Percentiles rank a stretch among this genome's conserved stretches.
Conservation (phyloP, 805 yeast species). For the Torulaspora microellipsoides region DNA sequence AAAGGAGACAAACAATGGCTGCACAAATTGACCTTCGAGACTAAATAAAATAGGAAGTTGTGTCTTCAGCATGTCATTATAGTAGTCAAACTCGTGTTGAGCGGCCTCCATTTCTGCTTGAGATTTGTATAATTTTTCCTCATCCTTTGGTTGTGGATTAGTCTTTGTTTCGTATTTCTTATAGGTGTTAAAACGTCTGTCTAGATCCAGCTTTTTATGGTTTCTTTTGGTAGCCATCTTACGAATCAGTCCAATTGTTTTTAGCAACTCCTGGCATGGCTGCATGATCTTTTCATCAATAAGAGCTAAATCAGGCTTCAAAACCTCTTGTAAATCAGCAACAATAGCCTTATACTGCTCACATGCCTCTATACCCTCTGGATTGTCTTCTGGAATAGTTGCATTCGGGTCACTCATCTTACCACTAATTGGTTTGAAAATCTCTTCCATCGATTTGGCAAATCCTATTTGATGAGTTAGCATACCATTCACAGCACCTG, state of each 20-base stretch:
- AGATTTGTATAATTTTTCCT: conserved; percentile 81
- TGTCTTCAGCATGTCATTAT: conserved; percentile 86
- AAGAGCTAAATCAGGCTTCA: conserved; percentile 89
- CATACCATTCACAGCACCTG: conserved; percentile 90
- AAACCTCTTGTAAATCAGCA: conserved; percentile 72
- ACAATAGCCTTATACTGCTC: conserved; percentile 88
- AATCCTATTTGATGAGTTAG: conserved; percentile 89
- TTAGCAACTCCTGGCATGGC: conserved; percentile 88
- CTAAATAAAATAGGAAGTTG: conserved; percentile 86
- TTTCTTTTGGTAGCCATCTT: conserved; percentile 95
- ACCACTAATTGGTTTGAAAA: conserved; percentile 94
- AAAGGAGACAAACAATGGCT: conserved; percentile 88
- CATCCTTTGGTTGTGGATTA: conserved; percentile 83
- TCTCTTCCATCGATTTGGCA: conserved; percentile 92
- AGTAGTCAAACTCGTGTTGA: conserved; percentile 92
- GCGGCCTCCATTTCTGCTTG: conserved; percentile 89
- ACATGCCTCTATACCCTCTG: conserved; percentile 93
- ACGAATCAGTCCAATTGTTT: conserved; percentile 74
- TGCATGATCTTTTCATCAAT: conserved; percentile 84
- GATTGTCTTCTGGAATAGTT: conserved; percentile 85
- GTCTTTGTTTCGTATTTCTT: conserved; percentile 75
- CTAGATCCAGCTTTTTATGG: conserved; percentile 92
- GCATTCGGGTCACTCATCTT: conserved; percentile 86
- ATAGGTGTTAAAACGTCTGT: conserved; percentile 68
- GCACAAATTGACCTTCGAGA: conserved; percentile 86